These are phyloP conservation scores for Capsella rubella DNA, from an alignment of 441 rosid genomes.

Conservation along the genomic window DNA sequence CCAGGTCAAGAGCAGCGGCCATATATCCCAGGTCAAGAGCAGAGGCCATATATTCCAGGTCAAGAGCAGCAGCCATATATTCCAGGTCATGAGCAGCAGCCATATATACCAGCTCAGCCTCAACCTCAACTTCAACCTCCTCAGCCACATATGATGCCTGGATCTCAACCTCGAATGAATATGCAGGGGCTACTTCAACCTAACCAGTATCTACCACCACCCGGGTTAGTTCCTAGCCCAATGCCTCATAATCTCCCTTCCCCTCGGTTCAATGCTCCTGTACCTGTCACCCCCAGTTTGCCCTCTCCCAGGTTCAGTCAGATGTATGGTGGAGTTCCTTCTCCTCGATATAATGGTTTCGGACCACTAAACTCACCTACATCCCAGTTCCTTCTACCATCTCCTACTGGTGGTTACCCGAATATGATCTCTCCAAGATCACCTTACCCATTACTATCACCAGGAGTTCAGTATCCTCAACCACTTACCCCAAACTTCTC, in stretches of 20 bases:
- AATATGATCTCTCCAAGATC: constrained; percentile 65
- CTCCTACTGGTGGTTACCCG: constrained; percentile 34
- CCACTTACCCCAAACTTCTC: constrained; percentile 67
- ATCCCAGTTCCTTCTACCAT: constrained; percentile 78
- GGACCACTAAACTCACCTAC: constrained; percentile 77
- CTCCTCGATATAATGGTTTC: constrained; percentile 52
- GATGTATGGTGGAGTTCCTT: constrained; percentile 48
- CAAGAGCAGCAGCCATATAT: constrained; percentile 30
- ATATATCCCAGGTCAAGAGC: constrained; percentile 34
- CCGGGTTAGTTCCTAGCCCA: constrained; percentile 59
- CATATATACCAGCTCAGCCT: constrained; percentile 30
- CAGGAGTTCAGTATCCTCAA: constrained; percentile 49
- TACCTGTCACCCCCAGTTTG: constrained; percentile 37
- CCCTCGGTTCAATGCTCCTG: constrained; percentile 45
- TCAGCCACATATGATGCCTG: constrained; percentile 59
- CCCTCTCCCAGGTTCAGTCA: constrained; percentile 53
- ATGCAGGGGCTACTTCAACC: constrained; percentile 35
- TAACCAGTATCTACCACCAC: constrained; percentile 40
- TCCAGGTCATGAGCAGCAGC: constrained; percentile 24
- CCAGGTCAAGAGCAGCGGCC: constrained; percentile 18
- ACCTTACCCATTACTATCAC: constrained; percentile 70
- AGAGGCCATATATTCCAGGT: constrained; percentile 33
- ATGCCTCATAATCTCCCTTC: constrained; percentile 47
- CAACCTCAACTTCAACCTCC: constrained; percentile 9
- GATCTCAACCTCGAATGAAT: constrained; percentile 51